Evolutionary conservation across 352 stramenopile species (phyloP).

Genomic region (Pythium utonaiense): DNA sequence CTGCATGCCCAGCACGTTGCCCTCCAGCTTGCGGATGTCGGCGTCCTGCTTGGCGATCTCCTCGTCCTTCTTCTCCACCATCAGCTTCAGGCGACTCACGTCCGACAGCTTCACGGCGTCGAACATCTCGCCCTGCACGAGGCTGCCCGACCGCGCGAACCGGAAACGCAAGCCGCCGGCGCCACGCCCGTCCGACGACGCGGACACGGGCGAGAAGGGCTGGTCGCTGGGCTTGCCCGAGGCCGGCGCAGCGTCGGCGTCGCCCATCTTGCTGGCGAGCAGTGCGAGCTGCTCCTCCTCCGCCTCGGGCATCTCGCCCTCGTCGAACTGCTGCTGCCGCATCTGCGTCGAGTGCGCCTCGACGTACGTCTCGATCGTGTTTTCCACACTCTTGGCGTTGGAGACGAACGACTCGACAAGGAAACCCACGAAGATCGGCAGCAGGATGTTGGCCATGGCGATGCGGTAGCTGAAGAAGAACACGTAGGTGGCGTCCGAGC

Average conservation of each 20-base stretch:
- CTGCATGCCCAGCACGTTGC: constrained; percentile 65
- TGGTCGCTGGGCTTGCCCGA: not conserved
- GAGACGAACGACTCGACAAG: constrained; percentile 81
- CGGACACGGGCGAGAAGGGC: constrained; percentile 25
- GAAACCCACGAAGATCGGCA: constrained; percentile 86
- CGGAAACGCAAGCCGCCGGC: constrained; percentile 67
- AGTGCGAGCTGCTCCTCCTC: constrained; percentile 59
- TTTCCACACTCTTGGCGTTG: constrained; percentile 68
- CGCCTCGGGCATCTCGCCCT: not conserved
- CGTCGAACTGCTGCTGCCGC: constrained; percentile 23
- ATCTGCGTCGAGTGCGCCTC: constrained; percentile 29
- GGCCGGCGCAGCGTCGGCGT: not conserved
- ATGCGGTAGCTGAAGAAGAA: constrained; percentile 86
- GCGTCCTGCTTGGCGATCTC: constrained; percentile 58
- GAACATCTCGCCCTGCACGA: constrained; percentile 82
- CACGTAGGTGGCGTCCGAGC: constrained; percentile 54
- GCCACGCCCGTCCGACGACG: constrained; percentile 29
- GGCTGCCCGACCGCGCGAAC: constrained; percentile 56
- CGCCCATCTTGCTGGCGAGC: constrained; percentile 40
- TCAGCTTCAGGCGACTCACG: constrained; percentile 59
- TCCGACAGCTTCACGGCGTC: constrained; percentile 74
- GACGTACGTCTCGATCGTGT: constrained; percentile 62
- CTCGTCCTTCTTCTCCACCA: constrained; percentile 69
- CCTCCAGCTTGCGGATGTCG: constrained; percentile 64
- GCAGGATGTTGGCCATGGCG: constrained; percentile 75